Evolutionary conservation across 164 flowering plant species (phyloP), one percentile per base, ranked within the genome.

Genomic region (Magnolia officinalis): DNA sequence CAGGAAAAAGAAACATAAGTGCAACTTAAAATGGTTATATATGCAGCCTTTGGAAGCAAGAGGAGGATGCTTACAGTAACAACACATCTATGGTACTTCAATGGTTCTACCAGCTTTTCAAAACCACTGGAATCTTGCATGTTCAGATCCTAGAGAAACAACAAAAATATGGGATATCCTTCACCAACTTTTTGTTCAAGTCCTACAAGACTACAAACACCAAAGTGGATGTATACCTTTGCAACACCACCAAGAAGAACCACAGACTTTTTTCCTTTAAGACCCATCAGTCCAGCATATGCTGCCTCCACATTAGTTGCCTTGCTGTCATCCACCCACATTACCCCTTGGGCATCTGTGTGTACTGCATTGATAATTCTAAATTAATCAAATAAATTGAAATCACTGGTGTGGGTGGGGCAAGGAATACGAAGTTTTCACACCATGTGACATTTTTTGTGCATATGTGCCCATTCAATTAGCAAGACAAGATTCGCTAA

Each of bases 261-360:
- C 50, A 86, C 81, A 2, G 86, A 83, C 73, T 80, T 83, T 20
- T 83, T 82, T 73, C 78, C 80, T 72, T 76, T 82, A n/a, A 82
- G 80, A 79, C 86, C 85, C 81, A 79, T 76, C 70, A 84, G 49
- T 74, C 85, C 88, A 67, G 87, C 71, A 78, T 81, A 81, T 52
- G 87, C 77, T 73, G 88, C 83, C 75, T 84, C 88, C 23, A 86
- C 84, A 76, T 86, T 86, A 73, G 88, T 86, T 74, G 88, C 88
- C 87, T 86, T 86, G 83, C 88, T 84, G 78, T 86, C 88, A 77
- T 86, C 81, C 73, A 86, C 80, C 88, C 88, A 86, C 50, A 80
- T 83, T 63, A 82, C 67, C 10, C 88, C 88, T 24, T 58, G 52
- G 16, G 50, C 31, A 76, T 86, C 85, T 79, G 66, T 81, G 74